Evolutionary conservation across 176 grass and related monocot genomes (phyloP), one percentile per base, ranked within the genome.

Genomic region (Oryza brachyantha): DNA sequence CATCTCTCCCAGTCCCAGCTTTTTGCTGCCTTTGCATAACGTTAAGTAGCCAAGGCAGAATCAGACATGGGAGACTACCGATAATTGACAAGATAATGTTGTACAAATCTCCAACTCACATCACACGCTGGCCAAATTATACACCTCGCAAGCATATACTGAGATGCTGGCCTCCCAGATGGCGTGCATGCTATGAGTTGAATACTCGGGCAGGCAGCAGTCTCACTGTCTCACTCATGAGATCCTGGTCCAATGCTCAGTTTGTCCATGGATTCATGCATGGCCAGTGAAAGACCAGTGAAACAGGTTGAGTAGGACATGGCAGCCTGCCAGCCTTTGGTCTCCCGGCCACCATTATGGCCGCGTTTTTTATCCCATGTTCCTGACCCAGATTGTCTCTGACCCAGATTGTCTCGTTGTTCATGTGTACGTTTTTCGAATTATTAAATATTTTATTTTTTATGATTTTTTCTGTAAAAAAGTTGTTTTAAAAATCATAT

Each of bases 271-370:
- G 50, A 73, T 27, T 63, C 61, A 76, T 31, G 68, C 66, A 73
- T 68, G 43, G 40, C 59, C 59, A 64, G 72, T 83, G 57, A 79
- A 45, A 70, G 13, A 68, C 82, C 61, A 67, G 57, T 12, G 7
- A 66, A 81, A 54, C 6, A 64, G n/a, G n/a, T n/a, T n/a, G n/a
- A n/a, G n/a, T n/a, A n/a, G n/a, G n/a, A n/a, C n/a, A n/a, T n/a
- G n/a, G n/a, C n/a, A n/a, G n/a, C n/a, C n/a, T 57, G 27, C 7
- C 74, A 84, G 76, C 72, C 55, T 84, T 79, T 75, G 68, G 66
- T 62, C 36, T 70, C 64, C 71, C 50, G 54, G 34, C 80, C 31
- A 42, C 66, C 42, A 76, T 83, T 14, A 72, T 83, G n/a, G n/a
- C n/a, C n/a, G n/a, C n/a, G n/a, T n/a, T n/a, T n/a, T n/a, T n/a